These are phyloP conservation scores for Nannochloropsis oceanica DNA, from an alignment of 108 stramenopile genomes.

Conservation along the genomic window DNA sequence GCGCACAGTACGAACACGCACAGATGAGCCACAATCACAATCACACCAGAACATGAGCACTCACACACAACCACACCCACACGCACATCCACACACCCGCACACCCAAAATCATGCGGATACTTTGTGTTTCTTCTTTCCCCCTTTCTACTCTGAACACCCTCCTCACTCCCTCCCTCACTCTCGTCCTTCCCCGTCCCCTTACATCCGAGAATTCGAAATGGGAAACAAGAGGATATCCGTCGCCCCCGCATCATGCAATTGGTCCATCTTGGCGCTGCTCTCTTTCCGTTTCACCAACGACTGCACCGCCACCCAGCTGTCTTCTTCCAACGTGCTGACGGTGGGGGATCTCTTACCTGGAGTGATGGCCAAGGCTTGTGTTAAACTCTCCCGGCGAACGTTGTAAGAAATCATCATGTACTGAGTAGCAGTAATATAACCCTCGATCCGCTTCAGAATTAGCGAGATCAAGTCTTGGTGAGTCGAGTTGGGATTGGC, in stretches of 20 bases:
- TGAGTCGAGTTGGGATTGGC: constrained; percentile 65
- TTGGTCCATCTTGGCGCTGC: constrained; percentile 73
- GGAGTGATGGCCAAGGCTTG: constrained; percentile 65
- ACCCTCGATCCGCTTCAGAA: constrained; percentile 78
- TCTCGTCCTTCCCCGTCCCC: not conserved
- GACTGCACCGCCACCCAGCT: constrained; percentile 61
- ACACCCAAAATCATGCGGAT: too few species aligned
- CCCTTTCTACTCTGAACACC: not conserved
- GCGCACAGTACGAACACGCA: too few species aligned
- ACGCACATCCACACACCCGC: too few species aligned
- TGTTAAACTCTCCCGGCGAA: constrained; percentile 49
- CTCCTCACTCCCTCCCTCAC: not conserved
- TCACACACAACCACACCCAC: too few species aligned
- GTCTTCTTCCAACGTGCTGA: constrained; percentile 65
- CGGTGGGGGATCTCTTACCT: constrained; percentile 82
- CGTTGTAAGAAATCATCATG: constrained; percentile 85
- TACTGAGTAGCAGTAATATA: constrained; percentile 86
- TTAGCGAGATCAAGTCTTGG: constrained; percentile 56
- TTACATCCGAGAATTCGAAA: constrained; percentile 58
- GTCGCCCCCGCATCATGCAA: constrained; percentile 70
- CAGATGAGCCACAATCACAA: too few species aligned
- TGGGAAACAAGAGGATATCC: constrained; percentile 76
- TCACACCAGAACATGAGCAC: too few species aligned
- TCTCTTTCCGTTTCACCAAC: constrained; percentile 64
- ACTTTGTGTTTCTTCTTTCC: too few species aligned